These are phyloP conservation scores for Priceomyces fermenticarens DNA, from an alignment of 805 yeast genomes.

Conservation along the genomic window DNA sequence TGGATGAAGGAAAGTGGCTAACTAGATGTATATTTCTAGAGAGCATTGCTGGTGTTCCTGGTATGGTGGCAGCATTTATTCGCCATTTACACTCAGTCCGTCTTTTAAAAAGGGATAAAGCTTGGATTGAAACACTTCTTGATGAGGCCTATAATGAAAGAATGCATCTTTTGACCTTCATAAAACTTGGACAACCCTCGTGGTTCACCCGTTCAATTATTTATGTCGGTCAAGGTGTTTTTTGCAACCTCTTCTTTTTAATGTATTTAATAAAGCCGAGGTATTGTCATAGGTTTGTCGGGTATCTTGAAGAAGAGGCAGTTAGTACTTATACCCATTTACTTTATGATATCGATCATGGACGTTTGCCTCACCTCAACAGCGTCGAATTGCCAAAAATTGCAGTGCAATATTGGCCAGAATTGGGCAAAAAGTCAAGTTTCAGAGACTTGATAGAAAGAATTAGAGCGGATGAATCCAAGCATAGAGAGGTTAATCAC, in stretches of 20 bases:
- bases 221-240: constrained; percentile 67
- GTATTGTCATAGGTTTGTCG: constrained; percentile 72
- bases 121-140: constrained; percentile 69
- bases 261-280: constrained; percentile 57
- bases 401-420: constrained; percentile 63
- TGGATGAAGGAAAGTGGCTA: constrained; percentile 66
- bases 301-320: constrained; percentile 76
- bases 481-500: constrained; percentile 77
- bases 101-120: constrained; percentile 61
- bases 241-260: constrained; percentile 62
- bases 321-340: constrained; percentile 63
- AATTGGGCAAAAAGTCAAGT: constrained; percentile 46
- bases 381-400: constrained; percentile 50
- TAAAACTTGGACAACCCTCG: constrained; percentile 62
- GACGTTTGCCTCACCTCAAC: constrained; percentile 49
- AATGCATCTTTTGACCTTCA: constrained; percentile 70
- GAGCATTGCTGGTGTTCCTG: constrained; percentile 78
- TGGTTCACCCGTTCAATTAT: constrained; percentile 52
- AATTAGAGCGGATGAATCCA: constrained; percentile 74
- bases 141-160: constrained; percentile 80
- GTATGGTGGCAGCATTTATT: constrained; percentile 70
- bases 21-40: constrained; percentile 62
- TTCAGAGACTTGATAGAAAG: constrained; percentile 59
- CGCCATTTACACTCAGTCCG: constrained; percentile 66
- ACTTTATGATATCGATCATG: constrained; percentile 51